Conservation (phyloP, 1,284 basidiomycete species). For the Rhodotorula sp. region DNA sequence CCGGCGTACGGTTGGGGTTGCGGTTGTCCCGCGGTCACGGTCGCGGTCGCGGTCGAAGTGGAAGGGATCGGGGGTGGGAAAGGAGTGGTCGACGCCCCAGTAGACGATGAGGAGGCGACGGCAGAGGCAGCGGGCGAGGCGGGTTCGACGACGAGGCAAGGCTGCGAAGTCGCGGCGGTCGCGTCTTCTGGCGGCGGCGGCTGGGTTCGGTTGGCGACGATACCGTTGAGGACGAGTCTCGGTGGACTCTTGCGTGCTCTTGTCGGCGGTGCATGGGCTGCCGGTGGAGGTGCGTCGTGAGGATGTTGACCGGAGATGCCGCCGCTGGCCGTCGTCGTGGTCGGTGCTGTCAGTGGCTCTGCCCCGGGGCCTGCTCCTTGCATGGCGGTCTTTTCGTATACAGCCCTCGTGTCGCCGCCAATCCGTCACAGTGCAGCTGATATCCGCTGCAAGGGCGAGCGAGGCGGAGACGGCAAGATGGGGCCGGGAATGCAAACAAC, state of each 20-base stretch:
- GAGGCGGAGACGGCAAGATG: too few relatives aligned
- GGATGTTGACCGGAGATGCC: slow-evolving; percentile 1
- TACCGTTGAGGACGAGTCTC: not conserved
- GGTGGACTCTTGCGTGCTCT: not conserved
- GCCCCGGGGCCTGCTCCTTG: not conserved
- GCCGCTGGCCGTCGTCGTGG: not conserved
- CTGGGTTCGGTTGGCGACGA: not conserved
- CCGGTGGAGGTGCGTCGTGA: not conserved
- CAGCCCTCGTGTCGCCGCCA: not conserved
- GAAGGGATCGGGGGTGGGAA: slow-evolving; percentile 3
- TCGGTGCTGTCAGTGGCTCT: too few relatives aligned
- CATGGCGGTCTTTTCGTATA: not conserved
- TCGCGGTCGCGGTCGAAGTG: slow-evolving; percentile 1
- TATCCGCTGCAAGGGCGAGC: too few relatives aligned
- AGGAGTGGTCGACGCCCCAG: not conserved
- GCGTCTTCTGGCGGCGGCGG: not conserved
- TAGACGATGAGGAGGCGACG: not conserved
- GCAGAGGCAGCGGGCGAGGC: slow-evolving; percentile 21
- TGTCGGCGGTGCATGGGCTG: not conserved
- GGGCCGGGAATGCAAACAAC: too few relatives aligned
- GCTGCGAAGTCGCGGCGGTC: not conserved
- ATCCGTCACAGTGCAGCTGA: too few relatives aligned
- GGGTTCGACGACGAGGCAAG: slow-evolving; percentile 28
- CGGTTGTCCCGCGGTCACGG: not conserved
- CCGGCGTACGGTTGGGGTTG: not conserved